Evolutionary conservation across 371 early-diverging fungal genomes (phyloP).

Genomic region (Mortierella sp.): DNA sequence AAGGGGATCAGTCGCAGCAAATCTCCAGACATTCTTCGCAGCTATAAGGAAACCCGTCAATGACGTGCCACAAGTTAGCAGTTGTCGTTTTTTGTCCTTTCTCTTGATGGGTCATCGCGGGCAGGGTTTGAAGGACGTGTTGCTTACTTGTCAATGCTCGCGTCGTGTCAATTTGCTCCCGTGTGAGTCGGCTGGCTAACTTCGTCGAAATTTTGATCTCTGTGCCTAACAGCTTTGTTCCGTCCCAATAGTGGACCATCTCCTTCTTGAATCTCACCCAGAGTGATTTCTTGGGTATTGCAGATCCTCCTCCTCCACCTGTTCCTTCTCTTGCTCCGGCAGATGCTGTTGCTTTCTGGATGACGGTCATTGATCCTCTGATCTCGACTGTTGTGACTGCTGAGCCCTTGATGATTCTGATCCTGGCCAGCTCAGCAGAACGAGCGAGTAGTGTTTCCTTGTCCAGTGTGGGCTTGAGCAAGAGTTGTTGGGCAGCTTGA

Average conservation of each 20-base stretch:
- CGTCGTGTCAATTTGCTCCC: conserved; percentile 87
- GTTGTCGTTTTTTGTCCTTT: background rate
- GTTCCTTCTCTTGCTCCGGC: background rate
- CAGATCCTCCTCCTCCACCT: conserved; percentile 2
- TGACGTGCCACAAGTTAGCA: background rate
- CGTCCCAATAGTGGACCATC: conserved; percentile 93
- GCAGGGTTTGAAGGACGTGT: background rate
- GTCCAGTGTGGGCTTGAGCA: conserved; percentile 10
- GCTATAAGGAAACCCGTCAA: too few species aligned
- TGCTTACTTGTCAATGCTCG: conserved; percentile 84
- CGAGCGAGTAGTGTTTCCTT: conserved; percentile 26
- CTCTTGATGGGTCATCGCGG: background rate
- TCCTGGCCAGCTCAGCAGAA: conserved; percentile 24
- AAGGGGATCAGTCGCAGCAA: conserved; percentile 93
- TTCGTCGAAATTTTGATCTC: conserved; percentile 89
- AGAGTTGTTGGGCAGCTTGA: conserved; percentile 8
- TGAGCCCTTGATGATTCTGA: conserved; percentile 21
- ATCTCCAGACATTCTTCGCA: conserved; percentile 90
- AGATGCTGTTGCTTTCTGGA: background rate
- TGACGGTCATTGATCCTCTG: too few species aligned
- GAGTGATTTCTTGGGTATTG: conserved; percentile 72
- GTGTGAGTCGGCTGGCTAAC: conserved; percentile 77
- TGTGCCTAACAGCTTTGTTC: conserved; percentile 88
- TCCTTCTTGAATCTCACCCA: conserved; percentile 89
- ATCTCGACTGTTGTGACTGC: too few species aligned